Percentiles rank a stretch among this genome's conserved stretches.
phyloP scores from a whole-genome alignment of 306 rosid genomes.

The Vigna unguiculata region DNA sequence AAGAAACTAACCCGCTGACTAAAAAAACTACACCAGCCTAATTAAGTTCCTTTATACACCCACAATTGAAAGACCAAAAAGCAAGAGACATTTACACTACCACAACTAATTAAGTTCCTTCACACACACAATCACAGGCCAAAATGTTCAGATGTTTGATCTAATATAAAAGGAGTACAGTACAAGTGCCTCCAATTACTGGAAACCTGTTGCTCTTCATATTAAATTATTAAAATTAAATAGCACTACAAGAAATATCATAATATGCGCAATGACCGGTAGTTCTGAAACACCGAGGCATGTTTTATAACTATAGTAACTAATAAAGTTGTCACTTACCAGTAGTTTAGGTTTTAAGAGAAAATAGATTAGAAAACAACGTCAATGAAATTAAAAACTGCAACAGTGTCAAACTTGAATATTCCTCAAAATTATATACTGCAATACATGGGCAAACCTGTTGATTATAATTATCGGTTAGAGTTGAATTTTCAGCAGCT shows the following conservation, averaged over 20 bases:
- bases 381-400: slow-evolving; percentile 6
- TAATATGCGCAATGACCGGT: neutral
- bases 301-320: slow-evolving; percentile 1
- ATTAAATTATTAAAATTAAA: slow-evolving; percentile 20
- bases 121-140: slow-evolving; percentile 25
- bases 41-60: no score
- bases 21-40: slow-evolving; percentile 14
- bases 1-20: slow-evolving; percentile 5
- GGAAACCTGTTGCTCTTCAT: slow-evolving; percentile 25
- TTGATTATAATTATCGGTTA: slow-evolving; percentile 88
- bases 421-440: slow-evolving; percentile 34
- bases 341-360: slow-evolving; percentile 13
- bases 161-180: slow-evolving; percentile 18
- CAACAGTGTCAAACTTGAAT: slow-evolving; percentile 10
- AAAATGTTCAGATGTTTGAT: slow-evolving; percentile 29
- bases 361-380: slow-evolving; percentile 29
- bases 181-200: slow-evolving; percentile 9
- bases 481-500: slow-evolving; percentile 95
- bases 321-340: slow-evolving; percentile 12
- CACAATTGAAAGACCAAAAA: neutral
- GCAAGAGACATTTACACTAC: slow-evolving; percentile 26
- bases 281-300: neutral
- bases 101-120: slow-evolving; percentile 24
- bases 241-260: slow-evolving; percentile 20
- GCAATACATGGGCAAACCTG: slow-evolving; percentile 65